These are phyloP conservation scores for Violaceomyces palustris DNA, from an alignment of 1,284 basidiomycete genomes.

Conservation along the genomic window DNA sequence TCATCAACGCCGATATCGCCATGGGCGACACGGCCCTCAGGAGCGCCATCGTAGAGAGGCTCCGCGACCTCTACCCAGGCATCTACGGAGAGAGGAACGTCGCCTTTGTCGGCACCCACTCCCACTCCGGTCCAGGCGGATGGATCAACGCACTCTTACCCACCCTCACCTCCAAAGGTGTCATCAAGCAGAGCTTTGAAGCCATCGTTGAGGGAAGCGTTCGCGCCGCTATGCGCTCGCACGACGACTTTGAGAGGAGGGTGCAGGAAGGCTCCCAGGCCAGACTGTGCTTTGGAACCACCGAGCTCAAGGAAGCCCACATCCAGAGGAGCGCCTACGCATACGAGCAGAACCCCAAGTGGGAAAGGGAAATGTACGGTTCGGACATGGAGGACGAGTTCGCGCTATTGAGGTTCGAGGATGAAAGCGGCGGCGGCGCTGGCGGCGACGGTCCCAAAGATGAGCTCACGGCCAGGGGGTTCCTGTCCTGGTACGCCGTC, in stretches of 20 bases:
- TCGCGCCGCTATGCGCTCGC: slow-evolving; percentile 65
- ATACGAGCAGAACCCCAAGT: slow-evolving; percentile 38
- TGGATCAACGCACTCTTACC: slow-evolving; percentile 69
- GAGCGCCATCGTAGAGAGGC: slow-evolving; percentile 63
- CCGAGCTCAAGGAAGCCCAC: slow-evolving; percentile 63
- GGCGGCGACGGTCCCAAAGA: background rate
- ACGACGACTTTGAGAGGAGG: slow-evolving; percentile 57
- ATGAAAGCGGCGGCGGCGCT: background rate
- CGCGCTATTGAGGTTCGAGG: slow-evolving; percentile 34
- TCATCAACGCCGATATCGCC: slow-evolving; percentile 66
- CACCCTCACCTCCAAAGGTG: slow-evolving; percentile 69
- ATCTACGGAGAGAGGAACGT: slow-evolving; percentile 68
- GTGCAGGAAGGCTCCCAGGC: slow-evolving; percentile 3
- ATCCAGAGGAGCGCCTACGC: slow-evolving; percentile 57
- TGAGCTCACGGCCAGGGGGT: slow-evolving; percentile 10
- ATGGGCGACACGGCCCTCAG: slow-evolving; percentile 70
- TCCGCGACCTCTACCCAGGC: slow-evolving; percentile 61
- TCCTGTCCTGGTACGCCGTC: slow-evolving; percentile 65
- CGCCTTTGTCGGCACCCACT: slow-evolving; percentile 71
- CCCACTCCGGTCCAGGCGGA: slow-evolving; percentile 72
- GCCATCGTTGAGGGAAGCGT: slow-evolving; percentile 69
- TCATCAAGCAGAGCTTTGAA: slow-evolving; percentile 61
- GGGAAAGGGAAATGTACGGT: slow-evolving; percentile 33
- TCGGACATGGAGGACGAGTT: slow-evolving; percentile 43
- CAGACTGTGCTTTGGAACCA: slow-evolving; percentile 60